phyloP scores from a whole-genome alignment of 2,329 filamentous ascomycete genomes.

The Trichoderma harzianum region DNA sequence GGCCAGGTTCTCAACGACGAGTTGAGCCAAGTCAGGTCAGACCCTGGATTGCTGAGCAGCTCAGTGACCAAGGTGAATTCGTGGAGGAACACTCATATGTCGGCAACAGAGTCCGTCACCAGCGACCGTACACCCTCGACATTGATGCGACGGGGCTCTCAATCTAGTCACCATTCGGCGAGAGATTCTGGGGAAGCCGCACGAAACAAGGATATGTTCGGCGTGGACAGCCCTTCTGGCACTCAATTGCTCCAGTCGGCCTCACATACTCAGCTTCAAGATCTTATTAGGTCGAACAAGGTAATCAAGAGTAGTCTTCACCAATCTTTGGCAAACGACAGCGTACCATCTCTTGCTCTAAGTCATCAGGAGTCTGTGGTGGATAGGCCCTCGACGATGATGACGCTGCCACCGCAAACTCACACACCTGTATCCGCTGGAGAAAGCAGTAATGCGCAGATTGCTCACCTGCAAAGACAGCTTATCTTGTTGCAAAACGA shows the following conservation, averaged over 20 bases:
- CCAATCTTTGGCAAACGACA: constrained; percentile 56
- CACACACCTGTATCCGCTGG: constrained; percentile 31
- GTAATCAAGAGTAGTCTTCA: constrained; percentile 54
- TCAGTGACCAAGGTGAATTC: constrained; percentile 39
- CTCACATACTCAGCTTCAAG: constrained; percentile 56
- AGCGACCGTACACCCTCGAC: constrained; percentile 38
- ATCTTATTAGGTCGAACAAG: constrained; percentile 59
- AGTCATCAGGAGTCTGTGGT: constrained; percentile 47
- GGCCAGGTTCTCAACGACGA: constrained; percentile 29
- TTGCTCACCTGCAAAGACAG: constrained; percentile 64
- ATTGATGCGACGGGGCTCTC: constrained; percentile 42
- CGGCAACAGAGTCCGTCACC: constrained; percentile 42
- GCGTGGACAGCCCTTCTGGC: constrained; percentile 58
- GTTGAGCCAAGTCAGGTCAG: constrained; percentile 33
- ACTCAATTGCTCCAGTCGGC: constrained; percentile 46
- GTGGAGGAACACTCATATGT: constrained; percentile 54
- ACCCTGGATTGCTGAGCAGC: constrained; percentile 41
- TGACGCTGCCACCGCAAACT: constrained; percentile 29
- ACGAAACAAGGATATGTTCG: constrained; percentile 34
- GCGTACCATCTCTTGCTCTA: constrained; percentile 51
- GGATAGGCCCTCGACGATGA: constrained; percentile 35
- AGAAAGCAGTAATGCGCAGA: constrained; percentile 35
- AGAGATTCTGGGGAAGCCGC: constrained; percentile 42
- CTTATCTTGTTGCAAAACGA: constrained; percentile 76
- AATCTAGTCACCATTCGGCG: constrained; percentile 50